phyloP scores from a whole-genome alignment of 371 early-diverging fungal species.

The Mycotypha africana region DNA sequence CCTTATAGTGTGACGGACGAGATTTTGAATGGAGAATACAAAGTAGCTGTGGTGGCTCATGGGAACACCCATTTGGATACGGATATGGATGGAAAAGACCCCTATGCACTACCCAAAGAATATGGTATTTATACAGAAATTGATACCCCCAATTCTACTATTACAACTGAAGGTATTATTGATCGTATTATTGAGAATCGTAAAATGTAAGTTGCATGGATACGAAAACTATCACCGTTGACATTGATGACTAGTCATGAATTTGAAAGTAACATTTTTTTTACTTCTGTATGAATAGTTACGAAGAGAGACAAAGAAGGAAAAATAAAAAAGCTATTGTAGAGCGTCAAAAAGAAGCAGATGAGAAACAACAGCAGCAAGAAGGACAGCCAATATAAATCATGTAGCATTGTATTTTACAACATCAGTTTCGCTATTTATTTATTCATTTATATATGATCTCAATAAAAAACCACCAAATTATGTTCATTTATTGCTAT shows the following conservation, averaged over 20 bases:
- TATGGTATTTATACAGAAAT: slow-evolving; percentile 72
- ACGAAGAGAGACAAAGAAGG: slow-evolving; percentile 70
- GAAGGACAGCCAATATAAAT: no score
- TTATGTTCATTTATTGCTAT: no score
- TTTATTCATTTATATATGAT: no score
- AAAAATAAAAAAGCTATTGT: slow-evolving; percentile 64
- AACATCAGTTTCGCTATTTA: no score
- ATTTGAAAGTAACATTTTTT: not conserved
- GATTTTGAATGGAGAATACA: slow-evolving; percentile 73
- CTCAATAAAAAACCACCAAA: no score
- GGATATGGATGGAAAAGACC: slow-evolving; percentile 73
- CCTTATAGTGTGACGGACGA: slow-evolving; percentile 82
- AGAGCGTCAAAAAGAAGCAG: slow-evolving; percentile 62
- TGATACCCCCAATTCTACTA: slow-evolving; percentile 63
- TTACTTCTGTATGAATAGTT: slow-evolving; percentile 19
- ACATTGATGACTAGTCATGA: not conserved
- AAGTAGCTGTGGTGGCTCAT: slow-evolving; percentile 76
- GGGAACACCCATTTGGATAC: slow-evolving; percentile 59
- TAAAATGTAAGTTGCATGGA: slow-evolving; percentile 59
- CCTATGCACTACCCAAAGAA: slow-evolving; percentile 77
- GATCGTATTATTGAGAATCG: slow-evolving; percentile 84
- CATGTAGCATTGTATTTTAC: no score
- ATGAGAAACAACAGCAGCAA: slow-evolving; percentile 52
- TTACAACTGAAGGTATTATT: slow-evolving; percentile 84
- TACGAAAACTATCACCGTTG: not conserved